Evolutionary conservation across 176 grass and related monocot species (phyloP), one percentile per base, ranked within the genome.

Genomic region (Rhynchospora breviuscula): DNA sequence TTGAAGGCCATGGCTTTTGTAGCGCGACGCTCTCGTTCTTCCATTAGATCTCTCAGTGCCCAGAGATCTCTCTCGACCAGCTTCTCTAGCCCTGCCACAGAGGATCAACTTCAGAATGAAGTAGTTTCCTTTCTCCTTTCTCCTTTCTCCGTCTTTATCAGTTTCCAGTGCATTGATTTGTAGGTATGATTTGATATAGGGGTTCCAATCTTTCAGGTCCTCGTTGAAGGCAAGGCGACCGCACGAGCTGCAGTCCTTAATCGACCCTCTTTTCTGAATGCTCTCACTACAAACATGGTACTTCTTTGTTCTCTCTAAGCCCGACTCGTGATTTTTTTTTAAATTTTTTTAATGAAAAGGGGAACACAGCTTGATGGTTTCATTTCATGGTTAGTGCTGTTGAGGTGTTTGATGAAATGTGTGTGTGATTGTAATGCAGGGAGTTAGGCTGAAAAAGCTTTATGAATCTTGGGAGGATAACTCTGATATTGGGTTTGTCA

Each of bases 381-480:
- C 13, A 18, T 75, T 62, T 84, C 53, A 60, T 29, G 74, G 14
- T 31, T 22, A 60, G 61, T 82, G 85, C 65, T 47, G 13, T 52
- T 6, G 11, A 87, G 66, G 23, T 82, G 85, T 87, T 87, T 76
- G 81, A 69, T 70, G 63, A 71, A 84, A 85, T 92, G 59, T 22
- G 5, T 75, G 31, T 83, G 45, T 80, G 88, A 26, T 84, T 76
- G 14, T 64, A 80, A 10, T 84, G 21, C 67, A 95, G 96, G 96
- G 79, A 72, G 80, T 86, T 63, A 88, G 86, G 83, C 85, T 95
- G 56, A 95, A 92, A 69, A 99, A 92, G 81, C 88, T 99, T 17
- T 99, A 99, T 74, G 85, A 90, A 60, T 95, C 92, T 40, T 98
- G 95, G 95, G 95, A 98, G 66, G 91, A 98, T 86, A 93, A 90